Evolutionary conservation across 169 alveolate genomes (phyloP).

Genomic region (Perkinsus chesapeaki): DNA sequence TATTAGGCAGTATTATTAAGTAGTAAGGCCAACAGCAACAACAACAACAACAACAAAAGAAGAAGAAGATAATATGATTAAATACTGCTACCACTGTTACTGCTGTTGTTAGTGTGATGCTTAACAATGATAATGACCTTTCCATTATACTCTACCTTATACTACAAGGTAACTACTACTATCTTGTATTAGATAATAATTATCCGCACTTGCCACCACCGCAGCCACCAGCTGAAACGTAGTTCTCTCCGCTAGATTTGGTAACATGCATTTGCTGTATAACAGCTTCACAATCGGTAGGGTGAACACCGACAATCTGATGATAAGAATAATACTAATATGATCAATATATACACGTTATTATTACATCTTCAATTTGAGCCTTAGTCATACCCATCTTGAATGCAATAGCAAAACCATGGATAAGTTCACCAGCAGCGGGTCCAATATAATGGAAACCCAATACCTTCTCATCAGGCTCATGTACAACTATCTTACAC

Average conservation of each 20-base stretch:
- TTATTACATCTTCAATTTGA: not conserved
- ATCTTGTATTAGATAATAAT: constrained; percentile 15
- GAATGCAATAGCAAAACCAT: constrained; percentile 59
- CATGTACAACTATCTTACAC: not conserved
- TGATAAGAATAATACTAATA: not conserved
- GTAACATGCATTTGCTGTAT: constrained; percentile 55
- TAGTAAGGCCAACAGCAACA: too few relatives aligned
- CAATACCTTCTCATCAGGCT: constrained; percentile 11
- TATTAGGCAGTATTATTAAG: too few relatives aligned
- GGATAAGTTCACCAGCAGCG: constrained; percentile 69
- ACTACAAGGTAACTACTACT: too few relatives aligned
- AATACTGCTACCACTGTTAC: not conserved
- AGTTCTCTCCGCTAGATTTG: constrained; percentile 69
- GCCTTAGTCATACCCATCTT: not conserved
- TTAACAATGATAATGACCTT: not conserved
- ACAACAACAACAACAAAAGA: not conserved
- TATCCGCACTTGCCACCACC: constrained; percentile 89
- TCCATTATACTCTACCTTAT: not conserved
- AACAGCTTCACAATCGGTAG: constrained; percentile 90
- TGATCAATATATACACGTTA: not conserved
- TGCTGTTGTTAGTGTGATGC: not conserved
- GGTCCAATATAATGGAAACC: constrained; percentile 69
- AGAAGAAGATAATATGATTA: not conserved
- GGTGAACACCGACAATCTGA: constrained; percentile 87
- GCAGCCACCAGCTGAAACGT: constrained; percentile 86